These are phyloP conservation scores for Penicillium palitans DNA, from an alignment of 2,329 filamentous ascomycete species.

Conservation along the genomic window DNA sequence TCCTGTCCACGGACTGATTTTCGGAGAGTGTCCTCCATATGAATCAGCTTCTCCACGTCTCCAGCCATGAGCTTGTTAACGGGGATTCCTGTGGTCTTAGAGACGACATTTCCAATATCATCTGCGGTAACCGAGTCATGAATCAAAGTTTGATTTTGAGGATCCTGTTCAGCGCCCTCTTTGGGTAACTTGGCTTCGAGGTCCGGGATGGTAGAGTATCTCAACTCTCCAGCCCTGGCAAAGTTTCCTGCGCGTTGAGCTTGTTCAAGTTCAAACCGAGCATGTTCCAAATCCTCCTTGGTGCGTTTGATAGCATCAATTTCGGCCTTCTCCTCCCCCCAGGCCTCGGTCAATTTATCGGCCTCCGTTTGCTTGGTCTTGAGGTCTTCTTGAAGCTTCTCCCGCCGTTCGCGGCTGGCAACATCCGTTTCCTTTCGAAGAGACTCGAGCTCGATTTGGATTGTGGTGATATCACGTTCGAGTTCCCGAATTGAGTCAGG, in stretches of 20 bases:
- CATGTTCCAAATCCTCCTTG: conserved; percentile 84
- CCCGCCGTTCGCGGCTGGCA: conserved; percentile 79
- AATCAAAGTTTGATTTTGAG: conserved; percentile 62
- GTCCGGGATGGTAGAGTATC: conserved; percentile 81
- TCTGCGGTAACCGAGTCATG: conserved; percentile 95
- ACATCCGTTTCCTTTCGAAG: conserved; percentile 91
- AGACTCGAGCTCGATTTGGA: conserved; percentile 95
- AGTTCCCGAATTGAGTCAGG: conserved; percentile 90
- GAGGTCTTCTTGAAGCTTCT: conserved; percentile 77
- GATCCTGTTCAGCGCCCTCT: conserved; percentile 59
- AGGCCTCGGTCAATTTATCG: conserved; percentile 71
- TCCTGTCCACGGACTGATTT: conserved; percentile 89
- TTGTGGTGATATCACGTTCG: conserved; percentile 93
- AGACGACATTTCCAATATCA: conserved; percentile 91
- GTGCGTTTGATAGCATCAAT: conserved; percentile 84
- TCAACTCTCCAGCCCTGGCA: conserved; percentile 81
- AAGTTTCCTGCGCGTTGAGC: conserved; percentile 88
- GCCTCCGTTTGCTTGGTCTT: conserved; percentile 76
- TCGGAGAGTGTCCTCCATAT: conserved; percentile 89
- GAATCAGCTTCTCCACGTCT: conserved; percentile 89
- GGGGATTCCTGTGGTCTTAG: conserved; percentile 87
- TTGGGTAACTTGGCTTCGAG: conserved; percentile 77
- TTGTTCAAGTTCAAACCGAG: conserved; percentile 79
- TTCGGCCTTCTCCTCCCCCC: conserved; percentile 85
- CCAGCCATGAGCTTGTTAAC: conserved; percentile 89